Percentiles rank a stretch among this genome's conserved stretches.
Conservation (phyloP, 257 asterid species). For the Fraxinus pennsylvanica region DNA sequence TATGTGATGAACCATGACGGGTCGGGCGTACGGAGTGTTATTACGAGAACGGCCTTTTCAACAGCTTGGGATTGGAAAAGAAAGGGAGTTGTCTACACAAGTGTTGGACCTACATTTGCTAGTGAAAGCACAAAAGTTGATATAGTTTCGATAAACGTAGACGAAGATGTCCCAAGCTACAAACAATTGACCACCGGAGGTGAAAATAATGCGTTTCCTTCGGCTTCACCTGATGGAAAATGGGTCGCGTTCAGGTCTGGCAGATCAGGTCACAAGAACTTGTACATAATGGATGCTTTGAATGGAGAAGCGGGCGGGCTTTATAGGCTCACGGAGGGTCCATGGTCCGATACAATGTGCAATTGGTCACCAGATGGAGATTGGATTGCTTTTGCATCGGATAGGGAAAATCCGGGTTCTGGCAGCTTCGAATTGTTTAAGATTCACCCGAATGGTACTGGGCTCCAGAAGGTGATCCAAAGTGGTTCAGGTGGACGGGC, state of each 20-base stretch:
- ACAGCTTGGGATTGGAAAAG: conserved; percentile 87
- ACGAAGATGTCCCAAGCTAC: conserved; percentile 50
- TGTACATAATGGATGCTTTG: conserved; percentile 82
- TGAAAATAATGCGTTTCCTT: conserved; percentile 81
- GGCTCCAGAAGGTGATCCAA: conserved; percentile 68
- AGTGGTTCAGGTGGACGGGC: conserved; percentile 82
- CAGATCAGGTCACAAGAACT: conserved; percentile 77
- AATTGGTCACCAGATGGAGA: conserved; percentile 90
- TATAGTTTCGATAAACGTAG: conserved; percentile 68
- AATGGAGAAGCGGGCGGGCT: conserved; percentile 69
- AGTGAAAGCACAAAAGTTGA: conserved; percentile 75
- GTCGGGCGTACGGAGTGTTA: conserved; percentile 56
- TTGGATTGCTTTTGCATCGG: conserved; percentile 87
- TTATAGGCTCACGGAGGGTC: conserved; percentile 57
- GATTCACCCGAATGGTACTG: conserved; percentile 82
- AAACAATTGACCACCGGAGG: conserved; percentile 60
- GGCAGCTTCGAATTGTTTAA: conserved; percentile 73
- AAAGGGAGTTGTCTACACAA: conserved; percentile 78
- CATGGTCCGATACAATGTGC: conserved; percentile 92
- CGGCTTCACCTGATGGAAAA: conserved; percentile 90
- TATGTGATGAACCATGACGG: conserved; percentile 78
- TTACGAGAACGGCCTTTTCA: conserved; percentile 48
- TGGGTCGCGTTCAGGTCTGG: conserved; percentile 88
- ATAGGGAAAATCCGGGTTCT: conserved; percentile 72
- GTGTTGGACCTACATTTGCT: conserved; percentile 69